These are phyloP conservation scores for Aegilops bicornis DNA, from an alignment of 176 grass and related monocot genomes.

Conservation along the genomic window DNA sequence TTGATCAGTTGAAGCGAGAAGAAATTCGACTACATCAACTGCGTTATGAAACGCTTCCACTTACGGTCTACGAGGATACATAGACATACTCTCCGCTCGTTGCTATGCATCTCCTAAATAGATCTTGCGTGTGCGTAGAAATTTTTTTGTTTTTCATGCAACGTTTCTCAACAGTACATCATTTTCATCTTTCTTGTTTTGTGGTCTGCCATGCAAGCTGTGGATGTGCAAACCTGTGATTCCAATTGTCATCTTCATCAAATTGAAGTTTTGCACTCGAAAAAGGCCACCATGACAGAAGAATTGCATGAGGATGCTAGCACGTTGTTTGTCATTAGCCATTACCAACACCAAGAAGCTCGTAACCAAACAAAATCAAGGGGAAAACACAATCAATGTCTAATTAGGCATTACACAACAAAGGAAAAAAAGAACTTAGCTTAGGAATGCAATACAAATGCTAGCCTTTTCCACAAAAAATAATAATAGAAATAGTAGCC, in stretches of 20 bases:
- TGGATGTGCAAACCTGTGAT: neutral
- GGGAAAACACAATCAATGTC: neutral
- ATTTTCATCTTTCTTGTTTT: too few species aligned
- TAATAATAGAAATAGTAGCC: too few species aligned
- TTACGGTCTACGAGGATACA: too few species aligned
- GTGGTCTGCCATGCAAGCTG: neutral
- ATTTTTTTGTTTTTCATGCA: too few species aligned
- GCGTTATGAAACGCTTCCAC: too few species aligned
- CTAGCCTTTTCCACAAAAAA: too few species aligned
- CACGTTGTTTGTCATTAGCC: neutral
- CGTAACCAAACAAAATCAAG: neutral
- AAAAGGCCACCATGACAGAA: neutral
- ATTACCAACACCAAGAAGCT: neutral
- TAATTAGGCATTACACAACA: neutral
- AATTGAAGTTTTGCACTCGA: neutral
- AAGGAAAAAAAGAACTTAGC: neutral
- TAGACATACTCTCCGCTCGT: too few species aligned
- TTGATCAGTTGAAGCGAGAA: too few species aligned
- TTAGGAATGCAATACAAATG: neutral
- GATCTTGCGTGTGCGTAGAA: too few species aligned
- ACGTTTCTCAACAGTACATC: too few species aligned
- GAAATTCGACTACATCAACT: too few species aligned
- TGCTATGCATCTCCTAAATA: too few species aligned
- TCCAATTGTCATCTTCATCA: neutral
- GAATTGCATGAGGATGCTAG: neutral